Base-by-base conservation (phyloP, 192 early-diverging fungal species). In the Chytriomyces confervae region DNA sequence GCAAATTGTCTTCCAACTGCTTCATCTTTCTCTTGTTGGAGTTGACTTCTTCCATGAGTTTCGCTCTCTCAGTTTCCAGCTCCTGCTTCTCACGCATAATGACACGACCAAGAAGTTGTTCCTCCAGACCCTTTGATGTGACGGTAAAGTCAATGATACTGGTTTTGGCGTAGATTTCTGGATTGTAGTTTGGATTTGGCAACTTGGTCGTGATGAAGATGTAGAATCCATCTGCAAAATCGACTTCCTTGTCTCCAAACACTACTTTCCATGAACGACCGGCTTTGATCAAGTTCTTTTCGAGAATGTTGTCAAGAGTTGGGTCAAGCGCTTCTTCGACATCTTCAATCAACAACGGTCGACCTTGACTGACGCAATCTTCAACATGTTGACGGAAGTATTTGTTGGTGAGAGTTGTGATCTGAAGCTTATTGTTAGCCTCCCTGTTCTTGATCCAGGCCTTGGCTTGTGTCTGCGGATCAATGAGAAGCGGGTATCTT, bases 21-120 rank as follows among this genome's bases (percentile, higher is more conserved):
- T 91, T 91, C 90, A 91, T 90, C 72, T 89, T 91, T 65, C 85
- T 78, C 78, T 91, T 91, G 83, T 91, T 91, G 50, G 82, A 76
- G 77, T 90, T 91, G 18, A 91, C 89, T 53, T 91, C 90, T 66
- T 91, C 90, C 62, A 91, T 77, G 43, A 91, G 84, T 61, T 91
- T 91, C 5, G 90, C 82, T 61, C 90, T 70, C 66, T 91, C 90
- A 4, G 86, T 91, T 80, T 91, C 90, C 10, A 91, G 83, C 73
- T 91, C 90, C 80, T 90, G 90, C 79, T 90, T 91, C 72, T 91
- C 90, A 6, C 86, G 77, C 85, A 90, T 87, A 69, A 91, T 91
- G 11, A 91, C 90, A 53, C 90, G 84, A 61, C 90, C 90, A 0
- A 91, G 81, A 11, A 91, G 79, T 68, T 91, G 90, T 67, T 91